Percentiles rank a stretch among this genome's conserved stretches.
phyloP scores from a whole-genome alignment of 2,329 filamentous ascomycete genomes.

The Lasiodiplodia hormozganensis region DNA sequence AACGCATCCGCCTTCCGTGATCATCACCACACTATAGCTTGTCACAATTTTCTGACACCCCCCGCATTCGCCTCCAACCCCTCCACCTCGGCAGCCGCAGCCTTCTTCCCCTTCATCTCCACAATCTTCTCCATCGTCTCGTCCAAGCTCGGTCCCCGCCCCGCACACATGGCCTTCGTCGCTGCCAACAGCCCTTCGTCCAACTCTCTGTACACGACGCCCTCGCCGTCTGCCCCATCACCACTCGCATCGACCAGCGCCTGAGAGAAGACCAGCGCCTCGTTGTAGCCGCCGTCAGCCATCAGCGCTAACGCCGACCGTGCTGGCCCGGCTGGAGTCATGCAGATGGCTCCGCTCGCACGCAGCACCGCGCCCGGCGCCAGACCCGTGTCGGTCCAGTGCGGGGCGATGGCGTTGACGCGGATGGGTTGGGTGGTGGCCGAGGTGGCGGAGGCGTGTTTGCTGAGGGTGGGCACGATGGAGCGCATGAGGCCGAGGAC shows the following conservation, averaged over 20 bases:
- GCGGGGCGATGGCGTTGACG: slow-evolving; percentile 43
- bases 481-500: slow-evolving; percentile 42
- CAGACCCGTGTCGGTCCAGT: slow-evolving; percentile 35
- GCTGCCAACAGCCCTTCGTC: slow-evolving; percentile 35
- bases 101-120: background rate
- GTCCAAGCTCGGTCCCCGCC: background rate
- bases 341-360: slow-evolving; percentile 30
- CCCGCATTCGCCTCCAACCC: too few relatives aligned
- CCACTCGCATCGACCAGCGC: slow-evolving; percentile 30
- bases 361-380: too few relatives aligned
- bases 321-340: slow-evolving; percentile 38
- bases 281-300: slow-evolving; percentile 38
- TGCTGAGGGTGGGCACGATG: slow-evolving; percentile 33
- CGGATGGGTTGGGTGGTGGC: slow-evolving; percentile 38
- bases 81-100: too few relatives aligned
- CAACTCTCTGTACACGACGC: slow-evolving; percentile 36
- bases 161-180: background rate
- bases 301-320: slow-evolving; percentile 38
- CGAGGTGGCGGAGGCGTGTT: background rate
- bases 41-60: slow-evolving; percentile 12
- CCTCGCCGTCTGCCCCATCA: background rate
- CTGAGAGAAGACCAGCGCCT: slow-evolving; percentile 38
- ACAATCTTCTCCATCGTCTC: background rate
- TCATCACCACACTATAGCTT: too few relatives aligned
- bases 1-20: background rate